Evolutionary conservation across 2,329 filamentous ascomycete genomes (phyloP), one percentile per base, ranked within the genome.

Genomic region (Scedosporium aurantiacum): DNA sequence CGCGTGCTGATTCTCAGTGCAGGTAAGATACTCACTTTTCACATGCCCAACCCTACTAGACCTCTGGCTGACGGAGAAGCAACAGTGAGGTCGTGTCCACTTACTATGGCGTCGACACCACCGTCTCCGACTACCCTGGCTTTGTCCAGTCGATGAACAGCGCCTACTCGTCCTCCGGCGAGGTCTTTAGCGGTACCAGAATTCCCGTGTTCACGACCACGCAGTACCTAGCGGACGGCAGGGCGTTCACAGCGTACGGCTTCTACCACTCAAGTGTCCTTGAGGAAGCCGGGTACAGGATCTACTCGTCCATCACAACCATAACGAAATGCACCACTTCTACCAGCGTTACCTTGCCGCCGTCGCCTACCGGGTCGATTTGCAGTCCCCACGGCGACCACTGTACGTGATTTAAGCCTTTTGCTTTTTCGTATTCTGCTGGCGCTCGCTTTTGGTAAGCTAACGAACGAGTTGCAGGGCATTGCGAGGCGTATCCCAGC

Each of bases 181-280:
- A 65, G 8, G 50, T 65, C 4, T 65, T 63, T 47, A 65, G 62
- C 25, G 66, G 65, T 16, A 64, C 62, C 21, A 50, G 58, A 8
- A 65, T 68, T 7, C 62, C 65, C 10, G 41, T 66, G 23, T 63
- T 65, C 41, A 67, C 67, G 5, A 63, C 63, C 1, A 25, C 64
- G 23, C 56, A 60, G 14, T 57, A 58, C 12, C 62, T 61, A 10
- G 37, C 61, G 18, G 64, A 64, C 5, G 65, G 63, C n/a, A 65
- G 60, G 52, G n/a, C 45, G 23, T 62, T 66, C 59, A 68, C 67
- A 3, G 67, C 63, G 1, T 66, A 65, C 32, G 64, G 63, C 32
- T 59, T 64, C 52, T 68, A 67, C 60, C 63, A 66, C 47, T 65
- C 65, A 5, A 62, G 65, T 21, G 64, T 64, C 5, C 60, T 68